Evolutionary conservation across 1,139 yeast species (phyloP).

Genomic region (Debaryomyces sp.): DNA sequence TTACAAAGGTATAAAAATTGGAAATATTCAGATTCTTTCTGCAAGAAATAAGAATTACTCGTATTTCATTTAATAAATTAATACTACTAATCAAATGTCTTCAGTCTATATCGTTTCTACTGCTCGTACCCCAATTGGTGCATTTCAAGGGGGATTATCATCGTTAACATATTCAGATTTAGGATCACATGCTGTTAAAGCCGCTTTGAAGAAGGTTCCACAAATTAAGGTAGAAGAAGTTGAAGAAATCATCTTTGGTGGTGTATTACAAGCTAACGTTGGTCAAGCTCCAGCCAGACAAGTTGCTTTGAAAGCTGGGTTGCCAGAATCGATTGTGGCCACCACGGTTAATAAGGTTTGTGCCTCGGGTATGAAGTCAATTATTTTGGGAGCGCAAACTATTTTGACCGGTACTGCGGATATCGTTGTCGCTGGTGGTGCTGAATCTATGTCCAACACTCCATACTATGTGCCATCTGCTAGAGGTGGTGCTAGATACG

Average conservation of each 20-base stretch:
- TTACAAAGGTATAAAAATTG: conserved; percentile 1
- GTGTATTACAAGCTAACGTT: conserved; percentile 82
- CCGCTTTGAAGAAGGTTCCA: conserved; percentile 80
- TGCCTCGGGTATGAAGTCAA: conserved; percentile 89
- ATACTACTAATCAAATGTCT: conserved; percentile 6
- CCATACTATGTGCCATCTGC: conserved; percentile 86
- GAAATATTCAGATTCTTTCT: background rate
- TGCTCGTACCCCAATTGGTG: conserved; percentile 90
- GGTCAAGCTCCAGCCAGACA: conserved; percentile 97
- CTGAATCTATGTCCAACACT: conserved; percentile 90
- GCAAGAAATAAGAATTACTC: background rate
- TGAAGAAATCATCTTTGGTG: conserved; percentile 87
- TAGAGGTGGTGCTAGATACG: conserved; percentile 82
- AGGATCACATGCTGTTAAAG: conserved; percentile 85
- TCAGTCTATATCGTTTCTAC: conserved; percentile 79
- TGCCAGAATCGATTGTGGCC: conserved; percentile 71
- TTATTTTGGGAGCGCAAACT: conserved; percentile 82
- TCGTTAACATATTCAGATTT: conserved; percentile 75
- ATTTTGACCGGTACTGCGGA: conserved; percentile 85
- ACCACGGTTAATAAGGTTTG: conserved; percentile 92
- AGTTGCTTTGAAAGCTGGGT: conserved; percentile 85
- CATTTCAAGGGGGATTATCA: conserved; percentile 77
- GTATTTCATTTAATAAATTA: conserved; percentile 1
- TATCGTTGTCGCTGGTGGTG: conserved; percentile 90
- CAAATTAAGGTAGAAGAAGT: conserved; percentile 70